phyloP scores from a whole-genome alignment of 228 moss, liverwort and hornwort species.

The Sphagnum fallax region DNA sequence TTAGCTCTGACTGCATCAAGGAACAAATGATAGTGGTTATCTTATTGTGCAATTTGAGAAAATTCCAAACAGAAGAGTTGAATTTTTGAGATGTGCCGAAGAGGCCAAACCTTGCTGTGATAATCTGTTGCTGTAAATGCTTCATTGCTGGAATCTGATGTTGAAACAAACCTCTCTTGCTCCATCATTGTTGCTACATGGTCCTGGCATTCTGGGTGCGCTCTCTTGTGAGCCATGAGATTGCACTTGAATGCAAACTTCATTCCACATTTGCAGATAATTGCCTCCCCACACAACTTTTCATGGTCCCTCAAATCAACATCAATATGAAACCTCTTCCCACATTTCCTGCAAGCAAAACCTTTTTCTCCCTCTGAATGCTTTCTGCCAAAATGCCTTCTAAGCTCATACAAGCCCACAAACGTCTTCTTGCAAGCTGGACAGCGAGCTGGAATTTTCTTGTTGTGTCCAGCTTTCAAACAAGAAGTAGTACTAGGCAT shows the following conservation, averaged over 20 bases:
- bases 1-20: no score
- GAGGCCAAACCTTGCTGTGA: no score
- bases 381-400: constrained; percentile 4
- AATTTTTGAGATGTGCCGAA: no score
- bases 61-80: no score
- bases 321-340: constrained; percentile 5
- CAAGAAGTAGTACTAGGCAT: not conserved
- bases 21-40: no score
- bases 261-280: constrained; percentile 30
- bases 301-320: constrained; percentile 32
- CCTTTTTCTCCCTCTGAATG: constrained; percentile 7
- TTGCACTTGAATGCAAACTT: constrained; percentile 47
- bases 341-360: constrained; percentile 1
- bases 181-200: not conserved
- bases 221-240: constrained; percentile 24
- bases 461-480: constrained; percentile 2
- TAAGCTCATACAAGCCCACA: constrained; percentile 4
- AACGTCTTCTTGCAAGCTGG: constrained; percentile 6
- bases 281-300: constrained; percentile 47
- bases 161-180: no score
- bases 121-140: no score
- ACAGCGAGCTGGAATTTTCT: constrained; percentile 3
- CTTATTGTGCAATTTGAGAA: no score
- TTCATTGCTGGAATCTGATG: no score
- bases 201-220: not conserved